A percentile compares a stretch with the other conserved stretches of the same genome.
Evolutionary conservation across 1,139 yeast genomes (phyloP).

Genomic region (Suhomyces wounanorum): DNA sequence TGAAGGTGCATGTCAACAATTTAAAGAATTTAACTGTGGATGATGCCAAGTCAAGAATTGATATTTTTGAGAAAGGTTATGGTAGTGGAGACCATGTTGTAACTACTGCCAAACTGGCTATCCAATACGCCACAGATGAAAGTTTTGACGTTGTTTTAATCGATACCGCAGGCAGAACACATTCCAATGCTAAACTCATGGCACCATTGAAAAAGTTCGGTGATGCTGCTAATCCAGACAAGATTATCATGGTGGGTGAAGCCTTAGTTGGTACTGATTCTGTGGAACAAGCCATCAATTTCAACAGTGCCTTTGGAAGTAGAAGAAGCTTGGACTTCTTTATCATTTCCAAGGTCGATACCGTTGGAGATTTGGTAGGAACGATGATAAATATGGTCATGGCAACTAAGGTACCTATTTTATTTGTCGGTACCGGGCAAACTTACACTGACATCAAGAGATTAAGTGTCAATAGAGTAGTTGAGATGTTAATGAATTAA

Average conservation of each 20-base stretch:
- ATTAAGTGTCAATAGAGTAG: conserved; percentile 92
- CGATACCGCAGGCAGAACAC: conserved; percentile 98
- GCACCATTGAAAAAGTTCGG: conserved; percentile 95
- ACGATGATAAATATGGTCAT: conserved; percentile 97
- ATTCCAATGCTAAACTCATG: conserved; percentile 93
- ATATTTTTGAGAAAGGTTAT: conserved; percentile 90
- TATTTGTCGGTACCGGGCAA: conserved; percentile 96
- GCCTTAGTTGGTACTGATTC: conserved; percentile 98
- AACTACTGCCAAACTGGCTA: conserved; percentile 92
- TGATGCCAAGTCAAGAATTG: conserved; percentile 60
- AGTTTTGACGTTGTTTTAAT: conserved; percentile 81
- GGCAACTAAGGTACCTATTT: conserved; percentile 92
- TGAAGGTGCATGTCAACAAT: conserved; percentile 89
- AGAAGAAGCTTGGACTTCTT: conserved; percentile 83
- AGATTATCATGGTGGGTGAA: conserved; percentile 97
- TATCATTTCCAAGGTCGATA: conserved; percentile 92
- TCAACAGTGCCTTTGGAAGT: conserved; percentile 90
- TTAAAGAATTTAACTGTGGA: conserved; percentile 53
- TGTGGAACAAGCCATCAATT: conserved; percentile 91
- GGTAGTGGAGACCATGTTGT: conserved; percentile 95
- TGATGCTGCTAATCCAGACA: conserved; percentile 92
- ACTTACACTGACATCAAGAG: conserved; percentile 93
- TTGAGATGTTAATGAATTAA: conserved; percentile 68
- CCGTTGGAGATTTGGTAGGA: conserved; percentile 96
- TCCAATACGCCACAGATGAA: conserved; percentile 65